A percentile compares a stretch with the other conserved stretches of the same genome.
These are phyloP conservation scores for Pyrenophora tritici-repentis DNA, from an alignment of 2,329 filamentous ascomycete species.

Conservation along the genomic window DNA sequence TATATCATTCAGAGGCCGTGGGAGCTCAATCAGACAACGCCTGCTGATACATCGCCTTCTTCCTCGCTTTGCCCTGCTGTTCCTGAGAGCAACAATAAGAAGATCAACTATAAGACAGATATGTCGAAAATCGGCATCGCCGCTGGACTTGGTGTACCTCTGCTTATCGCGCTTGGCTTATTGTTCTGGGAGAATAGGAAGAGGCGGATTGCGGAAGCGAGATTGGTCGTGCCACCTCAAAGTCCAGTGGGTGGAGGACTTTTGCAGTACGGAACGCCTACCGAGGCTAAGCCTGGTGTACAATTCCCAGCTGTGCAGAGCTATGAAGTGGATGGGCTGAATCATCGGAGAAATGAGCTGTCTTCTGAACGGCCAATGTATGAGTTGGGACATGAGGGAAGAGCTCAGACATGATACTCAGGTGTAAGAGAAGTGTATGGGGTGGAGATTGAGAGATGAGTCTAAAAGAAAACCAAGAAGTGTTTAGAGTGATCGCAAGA, in stretches of 20 bases:
- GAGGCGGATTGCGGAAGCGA: background rate
- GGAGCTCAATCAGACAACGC: too few species aligned
- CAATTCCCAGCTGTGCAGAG: background rate
- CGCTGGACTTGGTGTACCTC: background rate
- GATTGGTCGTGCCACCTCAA: background rate
- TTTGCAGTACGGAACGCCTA: background rate
- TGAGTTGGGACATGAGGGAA: background rate
- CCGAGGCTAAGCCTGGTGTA: too few species aligned
- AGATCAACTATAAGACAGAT: too few species aligned
- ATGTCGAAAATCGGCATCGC: too few species aligned
- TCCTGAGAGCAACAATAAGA: too few species aligned
- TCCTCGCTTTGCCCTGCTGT: too few species aligned
- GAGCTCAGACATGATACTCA: background rate
- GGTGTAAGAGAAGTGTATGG: background rate
- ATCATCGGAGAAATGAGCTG: background rate
- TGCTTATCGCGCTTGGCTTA: constrained; percentile 1
- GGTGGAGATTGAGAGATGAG: background rate
- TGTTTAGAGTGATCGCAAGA: too few species aligned
- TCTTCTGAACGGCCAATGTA: background rate
- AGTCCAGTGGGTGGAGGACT: too few species aligned
- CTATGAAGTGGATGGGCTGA: background rate
- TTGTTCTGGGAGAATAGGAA: constrained; percentile 3
- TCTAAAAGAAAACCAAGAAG: too few species aligned
- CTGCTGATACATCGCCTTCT: background rate
- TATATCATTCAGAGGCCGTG: background rate